These are phyloP conservation scores for Chara braunii DNA, from an alignment of 139 green algal genomes.

Conservation along the genomic window DNA sequence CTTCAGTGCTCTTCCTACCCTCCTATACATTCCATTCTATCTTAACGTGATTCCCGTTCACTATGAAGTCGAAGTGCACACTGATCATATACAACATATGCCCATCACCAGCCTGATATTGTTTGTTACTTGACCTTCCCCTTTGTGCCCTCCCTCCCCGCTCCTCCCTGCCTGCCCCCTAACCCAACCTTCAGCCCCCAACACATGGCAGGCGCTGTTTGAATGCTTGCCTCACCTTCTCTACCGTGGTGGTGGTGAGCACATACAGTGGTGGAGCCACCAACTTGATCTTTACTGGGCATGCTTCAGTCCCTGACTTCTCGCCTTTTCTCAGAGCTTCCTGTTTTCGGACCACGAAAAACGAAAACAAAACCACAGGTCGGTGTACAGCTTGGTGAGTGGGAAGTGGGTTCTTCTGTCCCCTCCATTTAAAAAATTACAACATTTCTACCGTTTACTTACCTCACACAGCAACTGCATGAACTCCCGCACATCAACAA, in stretches of 20 bases:
- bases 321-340: conserved; percentile 73
- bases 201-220: conserved; percentile 3
- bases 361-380: conserved; percentile 1
- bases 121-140: too few relatives aligned
- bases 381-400: too few relatives aligned
- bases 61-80: not conserved
- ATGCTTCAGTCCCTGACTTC: conserved; percentile 61
- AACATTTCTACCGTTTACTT: too few relatives aligned
- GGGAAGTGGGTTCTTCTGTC: too few relatives aligned
- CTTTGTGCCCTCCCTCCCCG: too few relatives aligned
- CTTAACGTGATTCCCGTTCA: not conserved
- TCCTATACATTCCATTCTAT: too few relatives aligned
- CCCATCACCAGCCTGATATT: not conserved
- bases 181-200: not conserved
- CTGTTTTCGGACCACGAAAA: conserved; percentile 34
- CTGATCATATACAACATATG: not conserved
- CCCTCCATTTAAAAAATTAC: too few relatives aligned
- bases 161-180: not conserved
- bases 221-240: conserved; percentile 59
- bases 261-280: conserved; percentile 97
- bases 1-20: too few relatives aligned
- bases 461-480: too few relatives aligned
- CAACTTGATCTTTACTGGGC: conserved; percentile 88
- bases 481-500: not conserved
- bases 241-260: conserved; percentile 89